Percentiles rank a stretch among this genome's conserved stretches.
Conservation (phyloP, 202 grass and related monocot species). For the Setaria viridis region DNA sequence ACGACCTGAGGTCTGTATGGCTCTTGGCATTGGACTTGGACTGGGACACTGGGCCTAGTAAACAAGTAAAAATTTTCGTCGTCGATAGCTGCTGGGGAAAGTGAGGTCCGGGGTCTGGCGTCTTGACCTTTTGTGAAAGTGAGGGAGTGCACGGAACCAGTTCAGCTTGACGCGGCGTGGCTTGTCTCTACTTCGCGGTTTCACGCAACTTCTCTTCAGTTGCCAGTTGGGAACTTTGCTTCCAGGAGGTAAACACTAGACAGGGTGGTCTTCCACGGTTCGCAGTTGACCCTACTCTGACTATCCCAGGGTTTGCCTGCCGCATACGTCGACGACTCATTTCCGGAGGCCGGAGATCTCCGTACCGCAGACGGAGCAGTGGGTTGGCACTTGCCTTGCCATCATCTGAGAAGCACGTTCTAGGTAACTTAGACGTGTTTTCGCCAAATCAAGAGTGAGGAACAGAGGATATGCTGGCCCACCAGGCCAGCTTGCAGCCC, state of each 20-base stretch:
- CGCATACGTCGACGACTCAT: conserved; percentile 11
- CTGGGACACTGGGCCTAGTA: not conserved
- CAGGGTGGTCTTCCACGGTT: not conserved
- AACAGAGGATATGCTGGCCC: too few species aligned
- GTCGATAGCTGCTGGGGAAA: not conserved
- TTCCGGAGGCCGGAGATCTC: not conserved
- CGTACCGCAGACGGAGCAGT: not conserved
- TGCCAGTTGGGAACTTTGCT: not conserved
- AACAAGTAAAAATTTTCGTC: not conserved
- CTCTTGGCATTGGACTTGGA: conserved; percentile 11
- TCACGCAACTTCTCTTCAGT: conserved; percentile 3
- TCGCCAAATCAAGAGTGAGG: not conserved
- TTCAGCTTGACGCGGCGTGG: not conserved
- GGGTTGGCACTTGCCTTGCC: not conserved
- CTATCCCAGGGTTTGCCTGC: not conserved
- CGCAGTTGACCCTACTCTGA: not conserved
- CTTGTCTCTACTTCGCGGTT: not conserved
- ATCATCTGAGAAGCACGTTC: not conserved
- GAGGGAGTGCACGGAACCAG: not conserved
- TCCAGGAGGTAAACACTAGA: not conserved
- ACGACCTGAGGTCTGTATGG: not conserved
- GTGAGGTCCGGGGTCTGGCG: not conserved
- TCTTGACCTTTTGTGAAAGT: not conserved
- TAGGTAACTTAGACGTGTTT: not conserved
- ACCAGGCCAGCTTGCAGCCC: too few species aligned